A percentile compares a stretch with the other conserved stretches of the same genome.
Conservation (phyloP, 2,329 filamentous ascomycete genomes). For the Alternaria gaisen region DNA sequence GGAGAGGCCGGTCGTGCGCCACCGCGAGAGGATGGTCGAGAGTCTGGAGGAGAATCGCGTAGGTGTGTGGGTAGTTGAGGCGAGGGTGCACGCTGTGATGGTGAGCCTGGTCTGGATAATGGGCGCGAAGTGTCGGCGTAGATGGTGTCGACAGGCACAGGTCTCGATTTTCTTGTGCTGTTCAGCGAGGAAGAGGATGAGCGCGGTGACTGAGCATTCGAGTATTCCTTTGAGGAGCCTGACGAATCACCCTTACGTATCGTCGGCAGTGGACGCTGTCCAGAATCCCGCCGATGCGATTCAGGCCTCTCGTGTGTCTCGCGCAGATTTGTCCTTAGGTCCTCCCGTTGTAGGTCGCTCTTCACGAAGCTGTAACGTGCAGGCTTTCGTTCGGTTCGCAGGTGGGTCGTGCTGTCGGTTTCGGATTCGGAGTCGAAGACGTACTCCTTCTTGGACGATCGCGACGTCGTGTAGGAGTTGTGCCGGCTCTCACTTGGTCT, state of each 20-base stretch:
- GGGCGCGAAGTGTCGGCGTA: constrained; percentile 29
- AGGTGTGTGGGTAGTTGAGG: constrained; percentile 40
- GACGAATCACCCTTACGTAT: constrained; percentile 33
- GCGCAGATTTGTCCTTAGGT: constrained; percentile 39
- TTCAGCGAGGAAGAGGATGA: constrained; percentile 46
- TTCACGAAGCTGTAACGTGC: constrained; percentile 53
- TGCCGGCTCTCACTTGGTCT: constrained; percentile 37
- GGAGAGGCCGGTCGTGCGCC: constrained; percentile 39
- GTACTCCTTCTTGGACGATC: constrained; percentile 31
- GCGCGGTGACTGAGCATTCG: constrained; percentile 39
- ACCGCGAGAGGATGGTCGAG: constrained; percentile 41
- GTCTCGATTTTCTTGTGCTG: constrained; percentile 27
- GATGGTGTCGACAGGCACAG: constrained; percentile 29
- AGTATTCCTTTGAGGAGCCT: constrained; percentile 38
- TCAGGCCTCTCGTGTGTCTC: constrained; percentile 31
- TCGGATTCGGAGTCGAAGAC: constrained; percentile 46
- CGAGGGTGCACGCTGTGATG: constrained; percentile 32
- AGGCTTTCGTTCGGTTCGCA: constrained; percentile 45
- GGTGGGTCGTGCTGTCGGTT: constrained; percentile 34
- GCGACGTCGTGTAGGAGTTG: constrained; percentile 32
- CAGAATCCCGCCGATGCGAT: constrained; percentile 26
- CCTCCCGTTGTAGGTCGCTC: constrained; percentile 47
- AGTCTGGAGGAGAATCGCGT: constrained; percentile 33
- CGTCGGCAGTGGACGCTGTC: constrained; percentile 20
- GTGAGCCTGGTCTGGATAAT: constrained; percentile 39